These are phyloP conservation scores for Carex pumila DNA, from an alignment of 176 grass and related monocot genomes.

Conservation along the genomic window DNA sequence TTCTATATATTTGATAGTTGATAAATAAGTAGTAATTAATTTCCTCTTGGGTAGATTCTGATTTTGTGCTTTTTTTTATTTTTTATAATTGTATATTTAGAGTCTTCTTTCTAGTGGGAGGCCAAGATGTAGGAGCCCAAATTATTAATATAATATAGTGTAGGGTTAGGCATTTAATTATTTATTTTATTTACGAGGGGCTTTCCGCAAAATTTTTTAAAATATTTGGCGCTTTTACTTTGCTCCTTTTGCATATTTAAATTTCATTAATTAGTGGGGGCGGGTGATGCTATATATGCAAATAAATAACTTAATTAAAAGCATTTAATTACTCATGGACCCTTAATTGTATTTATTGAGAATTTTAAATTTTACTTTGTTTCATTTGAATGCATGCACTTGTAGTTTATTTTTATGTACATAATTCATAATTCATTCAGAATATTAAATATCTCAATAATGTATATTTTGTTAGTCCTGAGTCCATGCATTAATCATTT, in stretches of 20 bases:
- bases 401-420: too few relatives aligned
- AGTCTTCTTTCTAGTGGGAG: background rate
- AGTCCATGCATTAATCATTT: too few relatives aligned
- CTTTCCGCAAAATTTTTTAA: background rate
- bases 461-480: too few relatives aligned
- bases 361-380: background rate
- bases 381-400: background rate
- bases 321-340: background rate
- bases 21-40: background rate
- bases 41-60: background rate
- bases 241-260: background rate
- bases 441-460: too few relatives aligned
- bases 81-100: background rate
- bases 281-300: background rate
- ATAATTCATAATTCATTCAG: too few relatives aligned
- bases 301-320: background rate
- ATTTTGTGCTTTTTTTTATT: background rate
- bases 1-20: background rate
- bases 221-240: background rate
- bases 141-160: background rate
- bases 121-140: background rate
- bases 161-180: too few relatives aligned
- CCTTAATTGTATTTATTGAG: background rate
- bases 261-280: background rate
- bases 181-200: too few relatives aligned